Evolutionary conservation across 805 yeast species (phyloP), one percentile per base, ranked within the genome.

Genomic region (Pichia sporocuriosa): DNA sequence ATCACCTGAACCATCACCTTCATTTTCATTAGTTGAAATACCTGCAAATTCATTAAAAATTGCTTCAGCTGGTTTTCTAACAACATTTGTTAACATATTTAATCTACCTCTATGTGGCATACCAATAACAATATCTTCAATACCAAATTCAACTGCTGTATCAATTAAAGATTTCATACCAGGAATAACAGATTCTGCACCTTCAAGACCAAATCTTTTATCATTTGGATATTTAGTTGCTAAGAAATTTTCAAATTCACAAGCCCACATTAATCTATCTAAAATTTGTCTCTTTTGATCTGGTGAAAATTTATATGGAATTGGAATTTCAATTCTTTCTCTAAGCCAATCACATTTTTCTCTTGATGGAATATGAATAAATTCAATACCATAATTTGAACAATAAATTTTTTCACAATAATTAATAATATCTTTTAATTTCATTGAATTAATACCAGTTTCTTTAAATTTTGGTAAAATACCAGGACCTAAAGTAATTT

Each of bases 31-130:
- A 8, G 35, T 55, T 57, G 82, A 77, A 27, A 95, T 81, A 49
- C 98, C 98, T 41, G 88, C 75, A 65, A 93, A 93, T 72, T 93
- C 98, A 40, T 94, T 81, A 67, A 93, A 90, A 61, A 93, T 93
- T 38, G 96, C 88, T 72, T 90, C 97, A 64, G 93, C 89, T 57
- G 98, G 97, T 67, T 93, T 93, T 71, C 98, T 84, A 37, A 93
- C 97, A 57, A 93, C 97, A 70, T 93, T 93, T 46, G 97, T 87
- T 67, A 93, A 77, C 82, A 93, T 89, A 67, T 93, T 93, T 58
- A 93, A 75, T 72, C 99, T 82, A 69, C 99, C 99, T 77, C 99
- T 85, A 69, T 93, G 99, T 40, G 99, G 97, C 97, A 93, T 93
- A 72, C 99, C 99, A 56, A 93, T 83, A 57, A 90, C 94, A 48